These are phyloP conservation scores for Saitoella complicata DNA, from an alignment of 805 yeast species.

Conservation along the genomic window DNA sequence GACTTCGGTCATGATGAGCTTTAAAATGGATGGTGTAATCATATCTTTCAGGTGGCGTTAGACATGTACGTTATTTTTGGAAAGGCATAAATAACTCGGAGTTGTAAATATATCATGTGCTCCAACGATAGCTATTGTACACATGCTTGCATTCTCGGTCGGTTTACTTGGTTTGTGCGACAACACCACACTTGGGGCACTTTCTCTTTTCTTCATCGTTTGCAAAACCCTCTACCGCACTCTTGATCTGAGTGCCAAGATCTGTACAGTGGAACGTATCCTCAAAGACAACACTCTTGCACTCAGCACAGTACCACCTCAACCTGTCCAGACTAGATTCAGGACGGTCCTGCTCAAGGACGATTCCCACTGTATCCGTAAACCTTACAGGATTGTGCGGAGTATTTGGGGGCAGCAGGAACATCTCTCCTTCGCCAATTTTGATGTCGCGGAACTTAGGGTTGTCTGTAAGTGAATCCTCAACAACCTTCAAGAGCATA, in stretches of 20 bases:
- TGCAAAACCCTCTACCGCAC: slow-evolving; percentile 36
- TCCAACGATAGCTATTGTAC: too few relatives aligned
- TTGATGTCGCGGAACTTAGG: slow-evolving; percentile 48
- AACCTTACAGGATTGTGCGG: slow-evolving; percentile 87
- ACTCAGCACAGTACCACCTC: slow-evolving; percentile 74
- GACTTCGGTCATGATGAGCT: slow-evolving; percentile 55
- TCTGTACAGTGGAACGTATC: slow-evolving; percentile 58
- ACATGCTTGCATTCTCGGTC: too few relatives aligned
- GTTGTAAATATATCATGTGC: too few relatives aligned
- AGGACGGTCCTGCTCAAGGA: slow-evolving; percentile 85
- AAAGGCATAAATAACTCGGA: too few relatives aligned
- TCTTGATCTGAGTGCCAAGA: slow-evolving; percentile 80
- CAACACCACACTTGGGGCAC: too few relatives aligned
- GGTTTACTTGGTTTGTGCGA: too few relatives aligned
- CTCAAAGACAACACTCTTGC: slow-evolving; percentile 52
- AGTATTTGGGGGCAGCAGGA: slow-evolving; percentile 45
- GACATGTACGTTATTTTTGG: too few relatives aligned
- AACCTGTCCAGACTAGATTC: slow-evolving; percentile 49
- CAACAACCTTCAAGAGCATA: slow-evolving; percentile 74
- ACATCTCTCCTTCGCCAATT: slow-evolving; percentile 78
- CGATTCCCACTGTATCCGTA: slow-evolving; percentile 74
- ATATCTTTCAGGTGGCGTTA: not conserved
- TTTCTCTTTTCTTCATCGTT: not conserved
- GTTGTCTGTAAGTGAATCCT: slow-evolving; percentile 30
- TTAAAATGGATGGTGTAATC: slow-evolving; percentile 5